Conservation (phyloP, 345 rosid species). For the Moricandia moricandioides region DNA sequence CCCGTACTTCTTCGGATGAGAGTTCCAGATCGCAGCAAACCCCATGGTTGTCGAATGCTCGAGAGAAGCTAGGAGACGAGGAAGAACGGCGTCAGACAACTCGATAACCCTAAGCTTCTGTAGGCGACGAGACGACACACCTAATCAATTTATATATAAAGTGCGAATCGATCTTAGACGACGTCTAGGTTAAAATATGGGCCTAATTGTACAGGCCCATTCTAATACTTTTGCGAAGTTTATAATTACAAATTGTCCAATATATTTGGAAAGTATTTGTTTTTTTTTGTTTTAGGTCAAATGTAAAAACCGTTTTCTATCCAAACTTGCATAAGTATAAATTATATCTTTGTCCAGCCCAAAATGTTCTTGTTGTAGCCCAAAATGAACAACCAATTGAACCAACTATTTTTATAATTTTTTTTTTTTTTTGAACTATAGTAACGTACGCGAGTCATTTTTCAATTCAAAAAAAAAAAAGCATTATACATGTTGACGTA, state of each 20-base stretch:
- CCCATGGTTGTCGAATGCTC: slow-evolving; percentile 20
- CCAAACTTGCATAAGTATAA: too few species aligned
- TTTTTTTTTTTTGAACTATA: too few species aligned
- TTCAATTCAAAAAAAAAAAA: too few species aligned
- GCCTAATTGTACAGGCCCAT: not conserved
- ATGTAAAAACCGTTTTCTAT: too few species aligned
- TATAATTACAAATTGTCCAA: not conserved
- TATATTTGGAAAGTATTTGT: too few species aligned
- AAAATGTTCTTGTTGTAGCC: too few species aligned
- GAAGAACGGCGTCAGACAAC: not conserved
- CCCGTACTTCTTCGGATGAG: slow-evolving; percentile 38
- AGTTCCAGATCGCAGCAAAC: slow-evolving; percentile 24
- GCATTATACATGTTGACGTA: too few species aligned
- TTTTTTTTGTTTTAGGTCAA: too few species aligned
- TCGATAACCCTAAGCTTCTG: not conserved
- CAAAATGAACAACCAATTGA: too few species aligned
- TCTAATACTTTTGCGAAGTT: not conserved
- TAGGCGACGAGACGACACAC: not conserved
- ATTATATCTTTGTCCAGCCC: too few species aligned
- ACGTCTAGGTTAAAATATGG: not conserved
- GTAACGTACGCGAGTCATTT: too few species aligned
- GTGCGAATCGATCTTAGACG: not conserved
- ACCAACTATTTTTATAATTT: too few species aligned
- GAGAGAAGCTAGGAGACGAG: not conserved
- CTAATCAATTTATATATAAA: not conserved